Conservation (phyloP, 2,329 filamentous ascomycete species). For the Intubia oerlemansii region DNA sequence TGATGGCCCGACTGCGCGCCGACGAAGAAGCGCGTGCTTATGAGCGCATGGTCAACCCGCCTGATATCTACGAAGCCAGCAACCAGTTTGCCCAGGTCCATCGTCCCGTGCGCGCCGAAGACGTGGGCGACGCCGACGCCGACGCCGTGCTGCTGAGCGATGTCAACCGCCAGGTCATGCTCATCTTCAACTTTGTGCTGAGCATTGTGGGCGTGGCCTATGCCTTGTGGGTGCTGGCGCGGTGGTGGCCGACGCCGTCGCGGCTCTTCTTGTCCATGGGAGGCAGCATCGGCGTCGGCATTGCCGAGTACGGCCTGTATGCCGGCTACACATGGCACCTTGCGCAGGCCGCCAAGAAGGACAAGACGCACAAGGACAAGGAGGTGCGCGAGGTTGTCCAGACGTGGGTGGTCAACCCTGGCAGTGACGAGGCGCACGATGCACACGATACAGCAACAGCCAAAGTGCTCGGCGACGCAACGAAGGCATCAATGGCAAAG, state of each 20-base stretch:
- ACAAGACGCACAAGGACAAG: slow-evolving; percentile 24
- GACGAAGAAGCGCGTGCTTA: slow-evolving; percentile 71
- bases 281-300: slow-evolving; percentile 45
- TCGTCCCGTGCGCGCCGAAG: slow-evolving; percentile 21
- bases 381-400: slow-evolving; percentile 50
- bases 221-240: slow-evolving; percentile 57
- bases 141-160: slow-evolving; percentile 51
- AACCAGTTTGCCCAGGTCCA: slow-evolving; percentile 33
- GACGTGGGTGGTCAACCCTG: slow-evolving; percentile 41
- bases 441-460: neutral
- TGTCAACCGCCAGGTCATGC: slow-evolving; percentile 57
- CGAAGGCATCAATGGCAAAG: neutral
- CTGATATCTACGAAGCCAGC: slow-evolving; percentile 22
- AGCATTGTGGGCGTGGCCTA: slow-evolving; percentile 63
- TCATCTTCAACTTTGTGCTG: slow-evolving; percentile 78
- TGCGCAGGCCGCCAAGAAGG: slow-evolving; percentile 42
- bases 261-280: slow-evolving; percentile 50
- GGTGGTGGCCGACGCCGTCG: slow-evolving; percentile 54
- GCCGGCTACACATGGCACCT: slow-evolving; percentile 53
- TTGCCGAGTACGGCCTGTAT: slow-evolving; percentile 63
- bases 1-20: slow-evolving; percentile 68
- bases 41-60: slow-evolving; percentile 52
- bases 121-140: slow-evolving; percentile 36
- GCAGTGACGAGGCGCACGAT: neutral
- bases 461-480: neutral